A percentile compares a stretch with the other conserved stretches of the same genome.
These are phyloP conservation scores for Arthroderma sp. DNA, from an alignment of 2,329 filamentous ascomycete species.

Conservation along the genomic window DNA sequence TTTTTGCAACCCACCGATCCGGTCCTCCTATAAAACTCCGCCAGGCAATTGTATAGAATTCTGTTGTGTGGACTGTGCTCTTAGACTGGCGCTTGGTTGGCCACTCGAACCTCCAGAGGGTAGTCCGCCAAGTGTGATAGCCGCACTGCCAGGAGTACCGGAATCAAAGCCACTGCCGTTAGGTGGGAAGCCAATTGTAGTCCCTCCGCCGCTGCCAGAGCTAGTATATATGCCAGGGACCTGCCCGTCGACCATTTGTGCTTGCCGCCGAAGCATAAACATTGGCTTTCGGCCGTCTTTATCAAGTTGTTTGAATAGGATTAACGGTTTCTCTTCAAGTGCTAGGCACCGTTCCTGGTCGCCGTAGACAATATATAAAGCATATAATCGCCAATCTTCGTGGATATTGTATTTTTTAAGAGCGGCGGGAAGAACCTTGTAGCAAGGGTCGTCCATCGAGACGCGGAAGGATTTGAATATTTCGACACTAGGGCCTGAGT, in stretches of 20 bases:
- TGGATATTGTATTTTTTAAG: slow-evolving; percentile 98
- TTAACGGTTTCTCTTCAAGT: slow-evolving; percentile 83
- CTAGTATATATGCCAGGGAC: slow-evolving; percentile 19
- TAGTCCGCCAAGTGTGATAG: not conserved
- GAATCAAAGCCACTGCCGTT: slow-evolving; percentile 5
- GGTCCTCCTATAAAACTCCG: not conserved
- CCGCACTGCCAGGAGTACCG: not conserved
- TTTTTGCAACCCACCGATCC: not conserved
- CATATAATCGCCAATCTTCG: slow-evolving; percentile 93
- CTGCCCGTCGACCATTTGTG: slow-evolving; percentile 42
- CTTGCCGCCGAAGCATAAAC: slow-evolving; percentile 81
- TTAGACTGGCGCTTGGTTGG: not conserved
- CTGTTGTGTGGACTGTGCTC: not conserved
- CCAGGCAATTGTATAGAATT: slow-evolving; percentile 6
- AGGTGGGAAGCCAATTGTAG: slow-evolving; percentile 9
- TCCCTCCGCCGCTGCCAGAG: slow-evolving; percentile 1
- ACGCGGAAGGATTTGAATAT: slow-evolving; percentile 99
- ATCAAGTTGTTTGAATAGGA: slow-evolving; percentile 93
- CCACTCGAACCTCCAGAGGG: not conserved
- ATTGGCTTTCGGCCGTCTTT: slow-evolving; percentile 96
- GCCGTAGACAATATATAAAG: slow-evolving; percentile 96
- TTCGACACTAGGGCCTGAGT: slow-evolving; percentile 51
- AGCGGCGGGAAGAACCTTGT: slow-evolving; percentile 90
- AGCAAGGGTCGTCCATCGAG: slow-evolving; percentile 93
- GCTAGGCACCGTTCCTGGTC: slow-evolving; percentile 91